Percentiles rank a stretch among this genome's conserved stretches.
phyloP scores from a whole-genome alignment of 177 flowering plant genomes.

The Tripterygium wilfordii region DNA sequence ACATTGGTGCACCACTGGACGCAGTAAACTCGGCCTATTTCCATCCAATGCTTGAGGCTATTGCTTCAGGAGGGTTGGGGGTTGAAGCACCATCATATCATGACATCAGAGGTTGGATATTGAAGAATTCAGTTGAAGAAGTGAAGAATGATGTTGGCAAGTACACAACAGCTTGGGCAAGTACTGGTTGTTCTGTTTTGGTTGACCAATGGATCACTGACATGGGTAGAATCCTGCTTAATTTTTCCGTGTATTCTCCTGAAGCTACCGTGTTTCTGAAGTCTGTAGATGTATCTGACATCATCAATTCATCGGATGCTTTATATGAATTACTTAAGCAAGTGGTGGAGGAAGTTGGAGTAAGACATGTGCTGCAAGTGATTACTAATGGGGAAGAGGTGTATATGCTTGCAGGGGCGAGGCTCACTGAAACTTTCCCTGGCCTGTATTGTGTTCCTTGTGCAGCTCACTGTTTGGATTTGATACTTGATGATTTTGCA shows the following conservation, averaged over 20 bases:
- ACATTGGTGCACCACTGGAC: conserved; percentile 66
- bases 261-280: conserved; percentile 74
- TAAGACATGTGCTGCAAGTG: conserved; percentile 71
- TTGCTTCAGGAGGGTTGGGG: conserved; percentile 54
- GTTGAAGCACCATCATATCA: conserved; percentile 48
- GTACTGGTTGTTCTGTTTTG: conserved; percentile 75
- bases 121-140: conserved; percentile 69
- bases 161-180: conserved; percentile 45
- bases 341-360: conserved; percentile 84
- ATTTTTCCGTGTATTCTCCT: conserved; percentile 56
- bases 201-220: conserved; percentile 55
- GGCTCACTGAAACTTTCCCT: conserved; percentile 50
- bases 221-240: conserved; percentile 40
- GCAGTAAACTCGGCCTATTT: conserved; percentile 75
- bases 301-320: conserved; percentile 39
- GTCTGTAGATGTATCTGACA: conserved; percentile 55
- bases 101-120: conserved; percentile 71
- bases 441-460: conserved; percentile 77
- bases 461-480: conserved; percentile 53
- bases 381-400: conserved; percentile 53
- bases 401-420: conserved; percentile 51
- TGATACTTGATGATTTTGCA: conserved; percentile 70
- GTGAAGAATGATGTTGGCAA: conserved; percentile 41
- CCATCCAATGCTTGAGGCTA: conserved; percentile 84
- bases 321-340: conserved; percentile 63